Evolutionary conservation across 345 rosid species (phyloP).

Genomic region (Cardamine chenopodiifolia): DNA sequence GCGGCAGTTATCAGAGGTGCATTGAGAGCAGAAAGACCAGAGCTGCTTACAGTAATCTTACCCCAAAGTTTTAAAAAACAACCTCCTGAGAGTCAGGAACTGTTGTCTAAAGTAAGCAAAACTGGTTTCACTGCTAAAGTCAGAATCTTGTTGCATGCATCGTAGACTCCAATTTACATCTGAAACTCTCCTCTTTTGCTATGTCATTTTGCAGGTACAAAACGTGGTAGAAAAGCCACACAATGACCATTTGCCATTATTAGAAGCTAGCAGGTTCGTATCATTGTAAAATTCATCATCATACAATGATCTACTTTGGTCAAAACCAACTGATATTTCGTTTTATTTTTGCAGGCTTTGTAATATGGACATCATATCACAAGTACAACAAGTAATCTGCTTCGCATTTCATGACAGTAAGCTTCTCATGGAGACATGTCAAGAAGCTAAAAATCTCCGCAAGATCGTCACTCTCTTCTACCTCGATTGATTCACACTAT

Average conservation of each 20-base stretch:
- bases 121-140: background rate
- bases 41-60: constrained; percentile 85
- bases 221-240: constrained; percentile 84
- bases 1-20: constrained; percentile 99
- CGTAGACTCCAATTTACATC: background rate
- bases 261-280: constrained; percentile 84
- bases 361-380: constrained; percentile 92
- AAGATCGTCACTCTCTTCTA: constrained; percentile 92
- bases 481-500: constrained; percentile 61
- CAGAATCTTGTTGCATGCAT: background rate
- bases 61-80: constrained; percentile 93
- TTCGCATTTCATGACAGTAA: constrained; percentile 96
- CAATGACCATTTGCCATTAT: constrained; percentile 72
- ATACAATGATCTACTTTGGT: background rate
- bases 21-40: constrained; percentile 91
- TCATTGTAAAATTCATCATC: background rate
- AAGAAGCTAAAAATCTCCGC: constrained; percentile 88
- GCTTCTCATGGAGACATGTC: constrained; percentile 94
- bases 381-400: constrained; percentile 96
- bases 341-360: constrained; percentile 63
- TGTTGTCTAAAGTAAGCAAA: constrained; percentile 72
- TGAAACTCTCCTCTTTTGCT: background rate
- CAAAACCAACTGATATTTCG: background rate
- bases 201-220: constrained; percentile 55
- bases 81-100: constrained; percentile 96